phyloP scores from a whole-genome alignment of 1,284 basidiomycete genomes.

The Pulchroboletus neoregius region DNA sequence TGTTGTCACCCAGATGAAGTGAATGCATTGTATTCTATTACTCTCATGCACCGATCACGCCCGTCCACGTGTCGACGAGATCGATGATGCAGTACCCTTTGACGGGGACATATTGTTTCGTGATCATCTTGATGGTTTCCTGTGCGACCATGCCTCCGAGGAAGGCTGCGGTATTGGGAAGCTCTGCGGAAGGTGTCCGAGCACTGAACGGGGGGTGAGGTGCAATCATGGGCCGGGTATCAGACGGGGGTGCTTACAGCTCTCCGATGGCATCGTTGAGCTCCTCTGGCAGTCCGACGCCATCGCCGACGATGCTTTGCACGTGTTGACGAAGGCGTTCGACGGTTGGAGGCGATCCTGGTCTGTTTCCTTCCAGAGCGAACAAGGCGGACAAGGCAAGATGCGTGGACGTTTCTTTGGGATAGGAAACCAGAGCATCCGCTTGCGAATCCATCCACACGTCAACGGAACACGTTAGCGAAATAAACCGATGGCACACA shows the following conservation, averaged over 20 bases:
- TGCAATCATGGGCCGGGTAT: not conserved
- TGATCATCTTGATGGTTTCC: constrained; percentile 96
- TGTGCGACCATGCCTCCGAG: constrained; percentile 95
- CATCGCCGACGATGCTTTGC: constrained; percentile 33
- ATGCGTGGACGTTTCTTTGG: constrained; percentile 60
- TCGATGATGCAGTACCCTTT: constrained; percentile 86
- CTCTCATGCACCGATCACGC: constrained; percentile 40
- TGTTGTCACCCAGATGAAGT: not conserved
- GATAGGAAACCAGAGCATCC: constrained; percentile 36
- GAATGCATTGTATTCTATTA: not conserved
- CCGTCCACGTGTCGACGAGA: constrained; percentile 79
- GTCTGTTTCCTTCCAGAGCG: constrained; percentile 36
- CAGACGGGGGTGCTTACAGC: constrained; percentile 52
- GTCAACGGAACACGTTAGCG: not conserved
- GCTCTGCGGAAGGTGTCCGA: constrained; percentile 79
- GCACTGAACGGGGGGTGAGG: constrained; percentile 42
- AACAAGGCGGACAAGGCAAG: constrained; percentile 62
- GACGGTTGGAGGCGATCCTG: constrained; percentile 22
- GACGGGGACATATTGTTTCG: constrained; percentile 92
- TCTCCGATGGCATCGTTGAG: constrained; percentile 71
- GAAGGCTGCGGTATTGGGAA: constrained; percentile 92
- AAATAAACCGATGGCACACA: constrained; percentile 8
- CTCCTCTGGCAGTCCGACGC: constrained; percentile 52
- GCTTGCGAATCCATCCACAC: constrained; percentile 26
- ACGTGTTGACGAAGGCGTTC: constrained; percentile 38